Evolutionary conservation across 345 rosid species (phyloP), one percentile per base, ranked within the genome.

Genomic region (Camelina hispida): DNA sequence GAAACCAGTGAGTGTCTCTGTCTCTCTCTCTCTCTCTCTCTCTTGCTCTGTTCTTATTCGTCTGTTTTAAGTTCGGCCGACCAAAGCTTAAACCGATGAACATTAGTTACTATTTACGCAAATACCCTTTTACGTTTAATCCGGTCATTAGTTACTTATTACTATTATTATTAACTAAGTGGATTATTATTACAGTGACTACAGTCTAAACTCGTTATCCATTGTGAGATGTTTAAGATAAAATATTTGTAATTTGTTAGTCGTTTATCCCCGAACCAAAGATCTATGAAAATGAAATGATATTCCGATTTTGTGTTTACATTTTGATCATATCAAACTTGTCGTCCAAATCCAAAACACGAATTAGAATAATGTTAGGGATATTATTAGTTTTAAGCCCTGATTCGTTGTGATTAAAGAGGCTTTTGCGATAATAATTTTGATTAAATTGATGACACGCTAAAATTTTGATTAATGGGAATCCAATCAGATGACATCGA

Each of bases 401-500:
- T 55, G 28, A 42, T 68, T 60, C 17, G 37, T 9, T 57, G 60
- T 46, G 22, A 58, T 58, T 74, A 69, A 44, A 43, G 69, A 43
- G 58, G 34, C 46, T 63, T 32, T 34, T 47, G 52, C 17, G 15
- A 25, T 43, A 43, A 9, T 37, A 37, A 9, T 34, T 6, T 42
- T 14, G 8, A 6, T 22, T 14, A 10, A 56, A n/a, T 4, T 48
- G 22, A 71, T 77, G 76, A 57, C 62, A 50, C 54, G 2, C 38
- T 57, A 63, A 35, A 23, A 28, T 0, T 0, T 47, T 47, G 48
- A 35, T 69, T 69, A 70, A 16, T 54, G 38, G 28, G 71, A 70
- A 70, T 70, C 60, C 23, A 57, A 4, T 77, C 38, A 50, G 80
- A 71, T 77, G 76, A 77, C 80, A 57, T 77, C 62, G 72, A 71